These are phyloP conservation scores for Oryza nivara DNA, from an alignment of 176 grass and related monocot species.

Conservation along the genomic window DNA sequence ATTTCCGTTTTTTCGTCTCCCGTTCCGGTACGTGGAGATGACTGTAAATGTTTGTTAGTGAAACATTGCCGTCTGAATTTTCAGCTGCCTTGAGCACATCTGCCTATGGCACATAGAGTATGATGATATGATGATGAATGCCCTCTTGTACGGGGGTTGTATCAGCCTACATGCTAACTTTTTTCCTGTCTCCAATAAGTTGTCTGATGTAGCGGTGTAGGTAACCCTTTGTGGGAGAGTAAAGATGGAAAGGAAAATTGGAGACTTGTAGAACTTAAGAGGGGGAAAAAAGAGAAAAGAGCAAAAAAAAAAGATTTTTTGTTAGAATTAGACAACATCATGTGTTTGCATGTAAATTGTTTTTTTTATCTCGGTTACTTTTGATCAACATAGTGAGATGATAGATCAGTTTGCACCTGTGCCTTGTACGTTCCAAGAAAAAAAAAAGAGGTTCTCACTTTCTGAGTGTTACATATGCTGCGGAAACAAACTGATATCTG, in stretches of 20 bases:
- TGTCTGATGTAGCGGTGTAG: conserved; percentile 34
- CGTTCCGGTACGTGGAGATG: conserved; percentile 70
- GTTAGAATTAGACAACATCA: neutral
- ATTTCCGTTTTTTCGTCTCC: conserved; percentile 70
- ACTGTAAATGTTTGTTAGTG: conserved; percentile 61
- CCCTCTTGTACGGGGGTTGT: conserved; percentile 43
- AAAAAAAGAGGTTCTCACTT: neutral
- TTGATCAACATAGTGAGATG: neutral
- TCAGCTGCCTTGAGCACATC: neutral
- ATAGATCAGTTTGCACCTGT: too few relatives aligned
- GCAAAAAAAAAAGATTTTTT: conserved; percentile 6
- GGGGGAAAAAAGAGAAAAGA: neutral
- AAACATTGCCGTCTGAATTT: conserved; percentile 17
- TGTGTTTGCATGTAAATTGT: conserved; percentile 3
- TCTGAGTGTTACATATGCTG: neutral
- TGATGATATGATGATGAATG: neutral
- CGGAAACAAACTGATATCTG: neutral
- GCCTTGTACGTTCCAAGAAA: too few relatives aligned
- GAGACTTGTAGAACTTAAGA: conserved; percentile 48
- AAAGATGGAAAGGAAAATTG: conserved; percentile 26
- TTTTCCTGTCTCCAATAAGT: conserved; percentile 32
- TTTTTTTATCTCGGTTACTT: neutral
- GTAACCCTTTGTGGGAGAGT: conserved; percentile 40
- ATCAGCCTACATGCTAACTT: conserved; percentile 28
- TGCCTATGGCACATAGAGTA: conserved; percentile 17